Conservation (phyloP, 2,329 filamentous ascomycete genomes). For the Calycina herbarum region DNA sequence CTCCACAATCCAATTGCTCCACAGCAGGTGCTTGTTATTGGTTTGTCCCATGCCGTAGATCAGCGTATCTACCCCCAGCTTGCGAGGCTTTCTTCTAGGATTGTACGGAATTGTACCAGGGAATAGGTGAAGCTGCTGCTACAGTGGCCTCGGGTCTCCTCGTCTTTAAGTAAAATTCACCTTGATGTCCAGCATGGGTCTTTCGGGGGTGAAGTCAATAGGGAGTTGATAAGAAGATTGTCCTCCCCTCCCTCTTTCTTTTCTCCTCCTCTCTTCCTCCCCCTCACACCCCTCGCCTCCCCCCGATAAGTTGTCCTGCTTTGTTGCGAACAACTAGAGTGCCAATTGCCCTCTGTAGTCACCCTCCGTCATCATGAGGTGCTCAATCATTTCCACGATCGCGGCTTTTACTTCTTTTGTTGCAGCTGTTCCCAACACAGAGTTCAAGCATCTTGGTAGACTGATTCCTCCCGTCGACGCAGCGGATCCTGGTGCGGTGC, state of each 20-base stretch:
- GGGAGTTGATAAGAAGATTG: slow-evolving; percentile 14
- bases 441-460: slow-evolving; percentile 26
- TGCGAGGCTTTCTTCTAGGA: background rate
- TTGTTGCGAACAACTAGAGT: slow-evolving; percentile 2
- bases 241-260: slow-evolving; percentile 7
- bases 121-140: slow-evolving; percentile 5
- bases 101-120: slow-evolving; percentile 13
- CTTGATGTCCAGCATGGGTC: slow-evolving; percentile 10
- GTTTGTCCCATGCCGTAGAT: background rate
- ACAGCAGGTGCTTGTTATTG: background rate
- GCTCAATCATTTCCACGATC: slow-evolving; percentile 28
- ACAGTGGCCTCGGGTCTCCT: background rate
- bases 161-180: background rate
- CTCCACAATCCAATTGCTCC: background rate
- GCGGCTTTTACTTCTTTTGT: slow-evolving; percentile 23
- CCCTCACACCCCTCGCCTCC: background rate
- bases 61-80: background rate
- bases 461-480: slow-evolving; percentile 30
- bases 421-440: slow-evolving; percentile 17
- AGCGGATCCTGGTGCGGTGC: slow-evolving; percentile 20
- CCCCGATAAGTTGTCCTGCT: background rate
- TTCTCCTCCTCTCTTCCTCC: background rate
- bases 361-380: slow-evolving; percentile 27
- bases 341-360: slow-evolving; percentile 8
- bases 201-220: background rate